Conservation (phyloP, 2,329 filamentous ascomycete species). For the Cladobotryum protrusum region DNA sequence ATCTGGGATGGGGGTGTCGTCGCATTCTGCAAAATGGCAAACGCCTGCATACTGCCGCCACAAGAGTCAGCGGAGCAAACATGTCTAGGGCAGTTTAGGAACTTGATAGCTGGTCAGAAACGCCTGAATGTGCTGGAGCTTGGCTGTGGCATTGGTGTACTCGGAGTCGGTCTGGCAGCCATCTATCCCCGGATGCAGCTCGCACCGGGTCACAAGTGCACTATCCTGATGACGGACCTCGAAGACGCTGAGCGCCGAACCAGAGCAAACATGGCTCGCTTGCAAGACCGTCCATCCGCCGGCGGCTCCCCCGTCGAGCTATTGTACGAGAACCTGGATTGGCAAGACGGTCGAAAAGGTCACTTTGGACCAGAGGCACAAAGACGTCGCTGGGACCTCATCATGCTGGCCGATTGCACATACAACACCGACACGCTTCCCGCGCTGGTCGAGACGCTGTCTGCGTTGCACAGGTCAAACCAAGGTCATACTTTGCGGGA, state of each 20-base stretch:
- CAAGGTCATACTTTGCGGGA: slow-evolving; percentile 14
- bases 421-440: slow-evolving; percentile 54
- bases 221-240: slow-evolving; percentile 51
- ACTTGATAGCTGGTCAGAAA: slow-evolving; percentile 20
- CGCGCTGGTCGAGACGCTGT: slow-evolving; percentile 47
- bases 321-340: slow-evolving; percentile 51
- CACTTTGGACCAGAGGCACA: slow-evolving; percentile 35
- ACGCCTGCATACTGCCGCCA: slow-evolving; percentile 21
- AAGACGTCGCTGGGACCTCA: slow-evolving; percentile 43
- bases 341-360: slow-evolving; percentile 45
- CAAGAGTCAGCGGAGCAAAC: slow-evolving; percentile 20
- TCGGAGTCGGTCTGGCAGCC: slow-evolving; percentile 44
- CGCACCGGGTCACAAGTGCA: slow-evolving; percentile 16
- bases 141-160: slow-evolving; percentile 50
- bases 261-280: slow-evolving; percentile 38
- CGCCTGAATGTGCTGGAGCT: slow-evolving; percentile 45
- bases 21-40: slow-evolving; percentile 30
- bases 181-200: slow-evolving; percentile 22
- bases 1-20: slow-evolving; percentile 53
- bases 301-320: slow-evolving; percentile 20
- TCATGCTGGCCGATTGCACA: slow-evolving; percentile 55
- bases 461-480: slow-evolving; percentile 39
- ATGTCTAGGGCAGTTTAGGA: slow-evolving; percentile 26
- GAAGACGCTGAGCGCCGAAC: slow-evolving; percentile 47
- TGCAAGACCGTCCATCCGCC: slow-evolving; percentile 8